phyloP scores from a whole-genome alignment of 2,329 filamentous ascomycete genomes.

The Ophiostoma populinum region DNA sequence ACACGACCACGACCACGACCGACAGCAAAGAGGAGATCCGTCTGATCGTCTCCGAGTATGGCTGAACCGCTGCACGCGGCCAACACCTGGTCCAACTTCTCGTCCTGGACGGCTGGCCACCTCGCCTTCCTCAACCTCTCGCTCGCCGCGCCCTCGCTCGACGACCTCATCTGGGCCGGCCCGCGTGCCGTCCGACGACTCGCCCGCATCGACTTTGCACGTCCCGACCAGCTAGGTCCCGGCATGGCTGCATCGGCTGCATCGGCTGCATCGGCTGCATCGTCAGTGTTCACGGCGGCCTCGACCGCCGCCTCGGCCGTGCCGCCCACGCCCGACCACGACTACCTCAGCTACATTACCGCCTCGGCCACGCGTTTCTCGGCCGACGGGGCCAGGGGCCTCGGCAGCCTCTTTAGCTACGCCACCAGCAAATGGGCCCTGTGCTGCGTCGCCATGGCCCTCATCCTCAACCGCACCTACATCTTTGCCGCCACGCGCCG shows the following conservation, averaged over 20 bases:
- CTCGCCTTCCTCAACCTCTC: slow-evolving; percentile 26
- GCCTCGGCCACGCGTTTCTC: slow-evolving; percentile 30
- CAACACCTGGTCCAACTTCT: slow-evolving; percentile 34
- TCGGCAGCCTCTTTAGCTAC: slow-evolving; percentile 81
- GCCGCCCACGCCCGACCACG: slow-evolving; percentile 22
- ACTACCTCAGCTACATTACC: slow-evolving; percentile 17
- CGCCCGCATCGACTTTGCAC: slow-evolving; percentile 47
- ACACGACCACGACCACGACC: neutral
- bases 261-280: slow-evolving; percentile 31
- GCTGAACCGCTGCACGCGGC: slow-evolving; percentile 21
- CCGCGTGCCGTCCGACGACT: slow-evolving; percentile 54
- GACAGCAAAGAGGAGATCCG: too few species aligned
- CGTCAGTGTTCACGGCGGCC: too few species aligned
- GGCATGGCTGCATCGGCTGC: slow-evolving; percentile 27
- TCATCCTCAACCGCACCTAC: slow-evolving; percentile 77
- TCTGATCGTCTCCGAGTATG: slow-evolving; percentile 10
- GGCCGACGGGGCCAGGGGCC: slow-evolving; percentile 44
- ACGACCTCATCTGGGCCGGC: slow-evolving; percentile 50
- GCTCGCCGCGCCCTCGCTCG: slow-evolving; percentile 44
- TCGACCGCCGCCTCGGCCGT: slow-evolving; percentile 20
- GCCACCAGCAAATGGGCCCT: slow-evolving; percentile 85
- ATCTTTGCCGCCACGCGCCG: slow-evolving; percentile 85
- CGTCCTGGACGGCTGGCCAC: slow-evolving; percentile 32
- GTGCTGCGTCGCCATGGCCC: slow-evolving; percentile 68
- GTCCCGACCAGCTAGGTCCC: slow-evolving; percentile 37